phyloP scores from a whole-genome alignment of 2,329 filamentous ascomycete genomes.

The Trichoderma pleuroti region DNA sequence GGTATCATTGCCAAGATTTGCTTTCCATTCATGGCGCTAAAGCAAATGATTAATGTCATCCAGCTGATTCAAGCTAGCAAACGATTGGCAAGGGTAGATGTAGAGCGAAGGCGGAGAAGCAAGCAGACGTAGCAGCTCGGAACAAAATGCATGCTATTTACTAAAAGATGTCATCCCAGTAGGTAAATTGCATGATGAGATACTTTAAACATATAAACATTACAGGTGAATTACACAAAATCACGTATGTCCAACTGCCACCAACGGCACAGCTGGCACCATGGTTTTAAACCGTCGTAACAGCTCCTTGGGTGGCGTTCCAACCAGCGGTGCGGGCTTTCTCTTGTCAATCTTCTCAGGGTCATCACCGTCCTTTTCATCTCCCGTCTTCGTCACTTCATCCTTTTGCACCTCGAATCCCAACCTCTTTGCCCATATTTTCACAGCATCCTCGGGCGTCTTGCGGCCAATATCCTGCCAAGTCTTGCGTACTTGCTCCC shows the following conservation, averaged over 20 bases:
- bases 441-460: no score
- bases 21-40: constrained; percentile 79
- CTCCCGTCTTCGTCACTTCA: not conserved
- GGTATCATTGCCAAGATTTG: constrained; percentile 73
- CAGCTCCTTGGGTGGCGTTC: not conserved
- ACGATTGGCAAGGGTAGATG: constrained; percentile 71
- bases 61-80: constrained; percentile 88
- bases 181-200: not conserved
- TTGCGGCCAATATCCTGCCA: no score
- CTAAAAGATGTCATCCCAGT: no score
- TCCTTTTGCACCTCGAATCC: not conserved
- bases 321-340: not conserved
- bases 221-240: not conserved
- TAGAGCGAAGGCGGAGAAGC: not conserved
- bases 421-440: not conserved
- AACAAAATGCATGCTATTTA: not conserved
- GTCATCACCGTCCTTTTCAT: not conserved
- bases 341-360: not conserved
- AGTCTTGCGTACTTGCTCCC: no score
- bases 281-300: not conserved
- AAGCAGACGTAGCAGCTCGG: not conserved
- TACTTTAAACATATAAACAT: not conserved
- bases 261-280: not conserved
- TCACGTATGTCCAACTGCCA: not conserved
- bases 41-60: constrained; percentile 89